Percentiles rank a stretch among this genome's conserved stretches.
phyloP scores from a whole-genome alignment of 306 rosid species.

The Argentina anserina region DNA sequence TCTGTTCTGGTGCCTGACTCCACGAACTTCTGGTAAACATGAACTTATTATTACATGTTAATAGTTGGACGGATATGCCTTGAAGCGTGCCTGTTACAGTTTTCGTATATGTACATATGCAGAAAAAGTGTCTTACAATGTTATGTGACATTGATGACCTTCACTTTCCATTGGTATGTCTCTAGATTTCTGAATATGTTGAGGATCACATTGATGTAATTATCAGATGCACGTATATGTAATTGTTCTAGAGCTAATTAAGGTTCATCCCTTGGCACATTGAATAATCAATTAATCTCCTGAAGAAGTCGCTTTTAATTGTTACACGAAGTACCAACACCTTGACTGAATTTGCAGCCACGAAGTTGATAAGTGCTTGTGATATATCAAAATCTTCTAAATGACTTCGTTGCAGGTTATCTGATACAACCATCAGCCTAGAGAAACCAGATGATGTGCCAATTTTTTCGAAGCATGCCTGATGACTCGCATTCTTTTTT shows the following conservation, averaged over 20 bases:
- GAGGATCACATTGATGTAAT: not conserved
- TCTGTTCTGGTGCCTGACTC: not conserved
- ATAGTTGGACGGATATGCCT: not conserved
- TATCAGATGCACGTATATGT: not conserved
- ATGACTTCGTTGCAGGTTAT: conserved; percentile 53
- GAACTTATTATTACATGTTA: not conserved
- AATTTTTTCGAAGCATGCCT: not conserved
- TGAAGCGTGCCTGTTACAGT: not conserved
- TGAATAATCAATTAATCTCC: conserved; percentile 24
- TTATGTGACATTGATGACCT: conserved; percentile 23
- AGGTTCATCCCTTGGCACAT: not conserved
- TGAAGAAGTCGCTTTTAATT: conserved; percentile 49
- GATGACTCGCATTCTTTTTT: conserved; percentile 49
- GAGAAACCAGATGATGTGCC: not conserved
- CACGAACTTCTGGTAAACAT: not conserved
- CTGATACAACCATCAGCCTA: conserved; percentile 25
- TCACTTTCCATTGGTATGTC: conserved; percentile 57
- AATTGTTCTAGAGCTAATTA: not conserved
- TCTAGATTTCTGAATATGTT: conserved; percentile 52
- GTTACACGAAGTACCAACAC: conserved; percentile 65
- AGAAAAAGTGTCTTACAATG: conserved; percentile 31
- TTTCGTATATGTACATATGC: not conserved
- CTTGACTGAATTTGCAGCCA: conserved; percentile 34
- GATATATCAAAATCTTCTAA: conserved; percentile 51
- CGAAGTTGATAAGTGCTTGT: conserved; percentile 45